These are phyloP conservation scores for Xylaria castorea DNA, from an alignment of 495 filamentous ascomycete species.

Conservation along the genomic window DNA sequence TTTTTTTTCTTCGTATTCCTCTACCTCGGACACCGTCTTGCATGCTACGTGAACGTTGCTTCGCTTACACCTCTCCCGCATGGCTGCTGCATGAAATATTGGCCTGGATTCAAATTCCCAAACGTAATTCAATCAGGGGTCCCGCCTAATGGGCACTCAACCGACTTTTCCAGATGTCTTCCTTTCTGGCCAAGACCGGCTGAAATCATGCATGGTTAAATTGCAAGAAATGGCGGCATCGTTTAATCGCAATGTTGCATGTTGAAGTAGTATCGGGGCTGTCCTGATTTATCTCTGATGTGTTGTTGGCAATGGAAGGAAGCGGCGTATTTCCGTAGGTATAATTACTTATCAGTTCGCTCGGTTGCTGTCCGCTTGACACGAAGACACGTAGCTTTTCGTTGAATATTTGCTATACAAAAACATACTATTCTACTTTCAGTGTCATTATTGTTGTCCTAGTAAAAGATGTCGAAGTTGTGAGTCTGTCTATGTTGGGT, in stretches of 20 bases:
- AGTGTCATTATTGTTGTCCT: neutral
- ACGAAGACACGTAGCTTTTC: neutral
- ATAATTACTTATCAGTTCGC: neutral
- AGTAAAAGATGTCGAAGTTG: neutral
- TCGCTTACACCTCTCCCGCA: slow-evolving; percentile 21
- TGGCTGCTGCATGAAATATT: slow-evolving; percentile 27
- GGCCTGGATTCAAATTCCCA: slow-evolving; percentile 29
- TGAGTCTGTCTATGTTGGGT: neutral
- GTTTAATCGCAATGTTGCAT: slow-evolving; percentile 10
- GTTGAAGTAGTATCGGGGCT: slow-evolving; percentile 2
- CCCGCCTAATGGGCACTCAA: slow-evolving; percentile 14
- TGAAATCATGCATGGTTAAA: slow-evolving; percentile 43
- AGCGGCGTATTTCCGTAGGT: neutral
- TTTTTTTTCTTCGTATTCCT: slow-evolving; percentile 9
- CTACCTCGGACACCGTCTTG: slow-evolving; percentile 30
- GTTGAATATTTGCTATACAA: neutral
- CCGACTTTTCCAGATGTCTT: slow-evolving; percentile 24
- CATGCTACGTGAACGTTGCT: slow-evolving; percentile 31
- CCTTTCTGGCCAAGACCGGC: slow-evolving; percentile 40
- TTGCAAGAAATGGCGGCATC: slow-evolving; percentile 27
- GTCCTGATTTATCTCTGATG: slow-evolving; percentile 4
- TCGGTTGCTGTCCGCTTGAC: neutral
- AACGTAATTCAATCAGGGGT: slow-evolving; percentile 15
- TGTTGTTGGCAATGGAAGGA: neutral
- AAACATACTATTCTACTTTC: neutral